Base-by-base conservation (phyloP, 1,284 basidiomycete genomes). In the Pholiota adiposa region DNA sequence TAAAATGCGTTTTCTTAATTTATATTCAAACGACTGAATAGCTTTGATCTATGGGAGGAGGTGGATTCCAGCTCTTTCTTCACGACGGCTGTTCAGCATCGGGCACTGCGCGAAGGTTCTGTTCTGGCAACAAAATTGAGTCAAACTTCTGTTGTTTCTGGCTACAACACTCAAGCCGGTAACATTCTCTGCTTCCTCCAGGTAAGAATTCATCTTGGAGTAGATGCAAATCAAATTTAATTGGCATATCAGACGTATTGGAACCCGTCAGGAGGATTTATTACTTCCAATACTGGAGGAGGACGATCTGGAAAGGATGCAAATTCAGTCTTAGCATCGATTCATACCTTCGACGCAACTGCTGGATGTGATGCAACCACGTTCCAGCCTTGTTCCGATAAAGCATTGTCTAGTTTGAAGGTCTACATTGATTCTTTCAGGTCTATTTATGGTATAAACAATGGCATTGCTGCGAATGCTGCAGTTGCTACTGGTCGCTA, bases 11-110 rank as follows among this genome's bases (percentile, higher is more conserved):
- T 3, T n/a, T 19, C 18, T 19, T 31, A 11, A 29, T 23, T 34
- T 16, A 25, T n/a, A 48, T 3, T 12, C 19, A 8, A 19, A 2
- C 25, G 4, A 9, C 21, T 18, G 29, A n/a, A 33, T 41, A 80
- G 80, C 3, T 88, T 85, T 67, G 86, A 88, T 66, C 76, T 88
- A 4, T 88, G 87, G 86, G 86, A 88, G 65, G 87, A 88, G 69
- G 69, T 87, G 29, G 69, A 76, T 18, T 84, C 83, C 0, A 80
- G 81, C 7, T 85, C 83, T 12, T 88, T 86, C 75, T 88, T 85
- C 66, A 88, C 86, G 12, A 77, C 83, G 2, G 80, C 81, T 5
- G 81, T 81, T 1, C 86, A 87, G 61, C 84, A 86, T 63, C 79
- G 81, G 38, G 77, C 86, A 6, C 68, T 88, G 18, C 79, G 81